phyloP scores from a whole-genome alignment of 495 filamentous ascomycete genomes.

The Trichoderma reesei region DNA sequence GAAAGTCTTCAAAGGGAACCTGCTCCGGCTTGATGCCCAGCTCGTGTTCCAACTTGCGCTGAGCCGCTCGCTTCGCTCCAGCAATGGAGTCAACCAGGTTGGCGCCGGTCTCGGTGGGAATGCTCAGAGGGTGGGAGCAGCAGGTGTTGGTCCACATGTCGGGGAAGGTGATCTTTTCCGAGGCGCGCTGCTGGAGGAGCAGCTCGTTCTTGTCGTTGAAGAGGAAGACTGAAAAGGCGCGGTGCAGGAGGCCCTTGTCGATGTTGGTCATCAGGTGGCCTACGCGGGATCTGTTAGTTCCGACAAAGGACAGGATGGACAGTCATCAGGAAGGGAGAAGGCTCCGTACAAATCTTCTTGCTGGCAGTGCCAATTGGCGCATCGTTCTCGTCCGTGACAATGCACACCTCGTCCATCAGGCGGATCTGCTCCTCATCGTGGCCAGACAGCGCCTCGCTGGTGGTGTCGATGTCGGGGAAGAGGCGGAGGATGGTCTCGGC shows the following conservation, averaged over 20 bases:
- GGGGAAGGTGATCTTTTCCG: constrained; percentile 98
- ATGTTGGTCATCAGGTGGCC: constrained; percentile 99
- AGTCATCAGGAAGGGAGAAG: not conserved
- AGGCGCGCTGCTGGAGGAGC: constrained; percentile 87
- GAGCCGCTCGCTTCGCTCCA: constrained; percentile 83
- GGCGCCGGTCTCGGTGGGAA: constrained; percentile 82
- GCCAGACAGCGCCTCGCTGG: constrained; percentile 62
- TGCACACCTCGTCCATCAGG: constrained; percentile 98
- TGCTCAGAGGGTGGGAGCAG: constrained; percentile 92
- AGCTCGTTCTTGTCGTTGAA: constrained; percentile 86
- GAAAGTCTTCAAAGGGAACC: constrained; percentile 85
- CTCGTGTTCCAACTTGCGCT: constrained; percentile 89
- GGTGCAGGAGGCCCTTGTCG: constrained; percentile 85
- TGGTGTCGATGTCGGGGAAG: constrained; percentile 95
- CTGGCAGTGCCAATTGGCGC: constrained; percentile 90
- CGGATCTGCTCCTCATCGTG: constrained; percentile 97
- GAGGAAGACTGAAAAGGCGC: constrained; percentile 95
- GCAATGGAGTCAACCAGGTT: constrained; percentile 68
- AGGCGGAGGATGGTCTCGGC: constrained; percentile 79
- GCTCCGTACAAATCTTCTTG: constrained; percentile 84
- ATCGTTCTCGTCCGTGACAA: constrained; percentile 88
- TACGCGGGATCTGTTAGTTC: constrained; percentile 22
- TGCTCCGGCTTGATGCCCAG: constrained; percentile 83
- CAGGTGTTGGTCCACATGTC: constrained; percentile 99
- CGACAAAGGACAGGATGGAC: too few relatives aligned